Evolutionary conservation across 257 asterid species (phyloP).

Genomic region (Vinca minor): DNA sequence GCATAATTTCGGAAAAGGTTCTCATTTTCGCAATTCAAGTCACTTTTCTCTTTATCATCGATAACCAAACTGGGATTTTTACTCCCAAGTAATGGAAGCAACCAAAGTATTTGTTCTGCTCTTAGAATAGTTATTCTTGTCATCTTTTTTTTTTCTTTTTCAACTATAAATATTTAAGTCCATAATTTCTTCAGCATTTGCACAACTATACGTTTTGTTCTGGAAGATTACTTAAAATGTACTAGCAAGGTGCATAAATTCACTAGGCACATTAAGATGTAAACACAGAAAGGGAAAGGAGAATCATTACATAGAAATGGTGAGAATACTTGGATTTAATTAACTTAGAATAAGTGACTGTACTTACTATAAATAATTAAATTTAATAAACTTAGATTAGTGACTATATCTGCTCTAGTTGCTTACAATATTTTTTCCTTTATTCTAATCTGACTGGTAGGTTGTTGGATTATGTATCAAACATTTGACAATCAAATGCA

Average conservation of each 20-base stretch:
- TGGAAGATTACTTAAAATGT: not conserved
- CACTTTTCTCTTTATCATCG: not conserved
- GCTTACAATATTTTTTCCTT: not conserved
- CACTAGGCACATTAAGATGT: not conserved
- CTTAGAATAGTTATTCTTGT: not conserved
- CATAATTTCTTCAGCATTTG: not conserved
- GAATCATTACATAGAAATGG: not conserved
- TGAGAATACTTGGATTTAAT: not conserved
- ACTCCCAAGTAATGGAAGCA: not conserved
- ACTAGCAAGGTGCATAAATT: not conserved
- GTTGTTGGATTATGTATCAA: constrained; percentile 85
- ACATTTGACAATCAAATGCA: constrained; percentile 40
- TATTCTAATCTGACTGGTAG: constrained; percentile 26
- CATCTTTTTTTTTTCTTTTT: not conserved
- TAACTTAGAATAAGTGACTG: too few relatives aligned
- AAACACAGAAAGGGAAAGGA: not conserved
- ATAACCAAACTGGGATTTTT: not conserved
- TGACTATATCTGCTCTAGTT: not conserved
- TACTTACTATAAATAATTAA: not conserved
- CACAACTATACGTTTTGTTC: not conserved
- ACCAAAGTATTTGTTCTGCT: not conserved
- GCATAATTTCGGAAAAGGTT: not conserved
- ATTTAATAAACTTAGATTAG: not conserved
- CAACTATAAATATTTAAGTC: not conserved
- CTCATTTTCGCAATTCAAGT: not conserved